Evolutionary conservation across 495 filamentous ascomycete species (phyloP).

Genomic region (Halenospora varia): DNA sequence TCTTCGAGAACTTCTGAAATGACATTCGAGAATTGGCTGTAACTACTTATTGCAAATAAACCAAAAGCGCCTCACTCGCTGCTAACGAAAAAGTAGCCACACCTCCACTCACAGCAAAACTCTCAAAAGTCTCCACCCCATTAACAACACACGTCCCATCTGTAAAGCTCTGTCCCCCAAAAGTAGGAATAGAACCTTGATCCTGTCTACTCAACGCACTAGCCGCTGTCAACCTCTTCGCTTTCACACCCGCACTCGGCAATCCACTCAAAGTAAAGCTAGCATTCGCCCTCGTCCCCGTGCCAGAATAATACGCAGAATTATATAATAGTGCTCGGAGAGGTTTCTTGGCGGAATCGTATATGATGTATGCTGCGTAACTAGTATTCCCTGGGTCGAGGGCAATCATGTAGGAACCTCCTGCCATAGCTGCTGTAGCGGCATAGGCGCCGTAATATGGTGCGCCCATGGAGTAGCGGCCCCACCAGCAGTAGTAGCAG

Average conservation of each 20-base stretch:
- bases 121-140: conserved; percentile 42
- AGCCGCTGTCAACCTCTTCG: conserved; percentile 50
- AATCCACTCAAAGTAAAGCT: conserved; percentile 45
- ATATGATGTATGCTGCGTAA: conserved; percentile 51
- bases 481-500: conserved; percentile 61
- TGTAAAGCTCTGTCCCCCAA: conserved; percentile 51
- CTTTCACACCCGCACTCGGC: conserved; percentile 31
- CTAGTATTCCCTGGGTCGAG: conserved; percentile 44
- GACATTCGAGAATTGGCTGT: too few species aligned
- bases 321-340: conserved; percentile 49
- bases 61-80: conserved; percentile 51
- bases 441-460: conserved; percentile 58
- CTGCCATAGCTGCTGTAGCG: conserved; percentile 48
- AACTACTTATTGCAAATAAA: conserved; percentile 42
- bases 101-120: conserved; percentile 33
- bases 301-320: conserved; percentile 50
- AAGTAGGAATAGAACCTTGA: conserved; percentile 38
- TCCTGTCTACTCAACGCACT: conserved; percentile 47
- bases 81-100: conserved; percentile 42
- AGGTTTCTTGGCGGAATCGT: conserved; percentile 35
- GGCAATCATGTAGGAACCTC: conserved; percentile 43
- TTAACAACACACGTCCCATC: conserved; percentile 46
- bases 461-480: conserved; percentile 48
- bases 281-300: conserved; percentile 40
- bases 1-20: too few species aligned